These are phyloP conservation scores for Raphanus raphanistrum DNA, from an alignment of 345 rosid species.

Conservation along the genomic window DNA sequence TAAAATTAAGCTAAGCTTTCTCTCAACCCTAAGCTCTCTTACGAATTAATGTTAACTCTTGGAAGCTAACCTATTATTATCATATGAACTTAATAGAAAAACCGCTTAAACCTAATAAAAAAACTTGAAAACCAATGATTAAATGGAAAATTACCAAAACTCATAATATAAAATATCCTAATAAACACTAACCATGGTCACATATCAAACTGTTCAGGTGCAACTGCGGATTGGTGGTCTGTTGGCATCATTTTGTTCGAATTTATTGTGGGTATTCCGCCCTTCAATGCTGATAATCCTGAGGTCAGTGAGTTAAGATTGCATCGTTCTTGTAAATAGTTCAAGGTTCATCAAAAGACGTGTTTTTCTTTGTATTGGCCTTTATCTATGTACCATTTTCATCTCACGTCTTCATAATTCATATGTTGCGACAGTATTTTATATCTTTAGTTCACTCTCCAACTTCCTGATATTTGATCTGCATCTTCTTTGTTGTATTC, in stretches of 20 bases:
- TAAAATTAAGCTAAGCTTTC: background rate
- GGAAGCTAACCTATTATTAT: background rate
- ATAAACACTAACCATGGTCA: background rate
- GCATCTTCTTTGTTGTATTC: conserved; percentile 36
- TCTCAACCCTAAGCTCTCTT: background rate
- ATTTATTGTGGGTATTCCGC: conserved; percentile 82
- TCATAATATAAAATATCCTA: background rate
- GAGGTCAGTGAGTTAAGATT: conserved; percentile 31
- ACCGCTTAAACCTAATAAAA: background rate
- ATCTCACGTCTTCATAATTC: background rate
- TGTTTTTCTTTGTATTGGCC: conserved; percentile 4
- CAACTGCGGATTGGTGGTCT: conserved; percentile 99
- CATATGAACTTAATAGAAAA: no score
- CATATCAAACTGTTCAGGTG: conserved; percentile 52
- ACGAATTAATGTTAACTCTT: no score
- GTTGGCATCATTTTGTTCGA: conserved; percentile 89
- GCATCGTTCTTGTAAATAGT: background rate
- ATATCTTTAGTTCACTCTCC: background rate
- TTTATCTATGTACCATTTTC: conserved; percentile 1
- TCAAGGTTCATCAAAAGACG: background rate
- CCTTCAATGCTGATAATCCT: conserved; percentile 67
- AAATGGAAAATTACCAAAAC: background rate
- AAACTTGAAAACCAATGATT: background rate
- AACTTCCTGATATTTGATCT: conserved; percentile 6
- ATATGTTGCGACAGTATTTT: background rate